Conservation (phyloP, 768 basidiomycete genomes). For the Mycena sanguinolenta region DNA sequence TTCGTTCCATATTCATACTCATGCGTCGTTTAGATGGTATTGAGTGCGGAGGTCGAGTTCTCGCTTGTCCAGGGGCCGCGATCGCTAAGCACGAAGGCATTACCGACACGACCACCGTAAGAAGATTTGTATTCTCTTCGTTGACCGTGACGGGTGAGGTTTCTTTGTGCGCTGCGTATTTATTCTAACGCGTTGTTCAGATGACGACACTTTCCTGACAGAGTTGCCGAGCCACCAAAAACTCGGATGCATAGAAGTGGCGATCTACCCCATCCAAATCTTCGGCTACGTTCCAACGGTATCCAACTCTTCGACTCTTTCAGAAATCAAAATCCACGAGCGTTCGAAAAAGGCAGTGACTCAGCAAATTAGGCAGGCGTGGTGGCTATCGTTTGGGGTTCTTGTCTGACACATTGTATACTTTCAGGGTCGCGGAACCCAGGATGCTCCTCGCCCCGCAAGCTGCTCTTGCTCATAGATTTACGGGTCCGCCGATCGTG, state of each 20-base stretch:
- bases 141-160: constrained; percentile 15
- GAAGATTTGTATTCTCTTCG: constrained; percentile 13
- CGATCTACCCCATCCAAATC: constrained; percentile 19
- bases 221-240: neutral
- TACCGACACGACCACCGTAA: constrained; percentile 22
- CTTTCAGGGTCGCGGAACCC: constrained; percentile 20
- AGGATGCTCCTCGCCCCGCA: constrained; percentile 1
- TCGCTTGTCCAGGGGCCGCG: neutral
- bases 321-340: constrained; percentile 29
- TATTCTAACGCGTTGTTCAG: constrained; percentile 4
- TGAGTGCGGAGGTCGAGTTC: constrained; percentile 30
- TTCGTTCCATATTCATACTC: too few species aligned
- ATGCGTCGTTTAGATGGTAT: too few species aligned
- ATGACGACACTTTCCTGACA: constrained; percentile 24
- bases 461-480: constrained; percentile 11
- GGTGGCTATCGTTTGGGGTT: neutral
- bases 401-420: neutral
- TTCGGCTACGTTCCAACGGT: neutral
- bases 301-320: neutral
- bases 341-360: constrained; percentile 18
- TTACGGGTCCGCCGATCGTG: constrained; percentile 23
- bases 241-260: constrained; percentile 18
- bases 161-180: neutral
- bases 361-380: constrained; percentile 21
- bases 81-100: constrained; percentile 13